Evolutionary conservation across 805 yeast genomes (phyloP), one percentile per base, ranked within the genome.

Genomic region (Suhomyces pyralidae): DNA sequence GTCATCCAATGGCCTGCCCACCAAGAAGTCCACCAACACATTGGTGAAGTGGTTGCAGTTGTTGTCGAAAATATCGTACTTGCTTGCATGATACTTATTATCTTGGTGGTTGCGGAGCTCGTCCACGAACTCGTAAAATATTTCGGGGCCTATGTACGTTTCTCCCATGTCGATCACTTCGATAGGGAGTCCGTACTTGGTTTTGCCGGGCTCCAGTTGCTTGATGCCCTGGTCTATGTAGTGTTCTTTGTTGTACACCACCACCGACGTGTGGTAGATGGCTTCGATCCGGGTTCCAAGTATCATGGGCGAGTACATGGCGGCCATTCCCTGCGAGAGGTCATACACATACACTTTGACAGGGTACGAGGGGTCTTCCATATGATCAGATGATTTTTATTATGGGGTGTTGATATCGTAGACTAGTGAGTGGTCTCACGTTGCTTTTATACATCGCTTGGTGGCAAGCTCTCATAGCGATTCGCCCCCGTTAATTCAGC

Each of bases 41-140:
- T 84, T 79, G 17, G 86, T 76, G 67, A 85, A 84, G 66, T 86
- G 85, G 66, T 85, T 85, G 66, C 90, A 85, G 61, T 85, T 85
- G 65, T 84, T 84, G 50, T 77, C 76, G 53, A 85, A 82, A 53
- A 85, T 64, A 57, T 83, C 82, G 67, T 85, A 85, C 38, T 66
- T 70, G 7, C 69, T 71, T 7, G 82, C 78, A 14, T 71, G 63
- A 58, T 75, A 83, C 53, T 76, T 79, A 46, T 51, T 51, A n/a
- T 65, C 67, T 9, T 72, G 71, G 51, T 70, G 71, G 45, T 60
- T 57, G 30, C 66, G 63, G 26, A 84, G 64, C 45, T 84, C 86
- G 3, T 70, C 72, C 26, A 85, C 57, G 60, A 76, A 85, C 47
- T 82, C 88, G 36, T 70, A 67, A 17, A 83, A 70, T 2, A 84